Evolutionary conservation across 805 yeast genomes (phyloP).

Genomic region (Candida ortonii): DNA sequence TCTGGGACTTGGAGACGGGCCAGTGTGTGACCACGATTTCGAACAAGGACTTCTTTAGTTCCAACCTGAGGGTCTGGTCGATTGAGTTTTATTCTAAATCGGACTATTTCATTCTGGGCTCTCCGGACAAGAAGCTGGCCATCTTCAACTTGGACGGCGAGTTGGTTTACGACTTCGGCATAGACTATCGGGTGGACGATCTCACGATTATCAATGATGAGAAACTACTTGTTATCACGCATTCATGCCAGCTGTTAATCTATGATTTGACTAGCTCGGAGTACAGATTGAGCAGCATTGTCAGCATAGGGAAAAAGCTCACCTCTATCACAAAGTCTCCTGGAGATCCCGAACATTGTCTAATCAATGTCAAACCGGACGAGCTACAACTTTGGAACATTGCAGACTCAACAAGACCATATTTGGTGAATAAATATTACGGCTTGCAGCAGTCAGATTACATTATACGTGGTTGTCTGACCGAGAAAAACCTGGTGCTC

Average conservation of each 20-base stretch:
- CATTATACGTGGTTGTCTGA: slow-evolving; percentile 75
- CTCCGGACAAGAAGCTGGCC: slow-evolving; percentile 67
- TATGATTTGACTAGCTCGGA: slow-evolving; percentile 42
- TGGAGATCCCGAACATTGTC: slow-evolving; percentile 46
- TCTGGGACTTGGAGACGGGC: slow-evolving; percentile 60
- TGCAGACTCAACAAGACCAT: slow-evolving; percentile 41
- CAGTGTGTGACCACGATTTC: slow-evolving; percentile 19
- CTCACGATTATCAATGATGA: slow-evolving; percentile 66
- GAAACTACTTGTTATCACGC: slow-evolving; percentile 58
- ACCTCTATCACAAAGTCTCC: slow-evolving; percentile 63
- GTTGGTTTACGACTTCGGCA: slow-evolving; percentile 22
- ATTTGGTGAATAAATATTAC: slow-evolving; percentile 55
- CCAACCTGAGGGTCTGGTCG: slow-evolving; percentile 41
- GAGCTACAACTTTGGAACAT: slow-evolving; percentile 84
- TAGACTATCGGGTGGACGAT: slow-evolving; percentile 56
- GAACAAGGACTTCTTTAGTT: slow-evolving; percentile 20
- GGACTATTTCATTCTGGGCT: slow-evolving; percentile 60
- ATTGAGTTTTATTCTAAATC: slow-evolving; percentile 62
- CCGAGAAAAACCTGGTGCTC: slow-evolving; percentile 68
- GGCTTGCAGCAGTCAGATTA: slow-evolving; percentile 72
- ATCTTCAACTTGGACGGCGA: slow-evolving; percentile 41
- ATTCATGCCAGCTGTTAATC: slow-evolving; percentile 58
- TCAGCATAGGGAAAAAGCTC: slow-evolving; percentile 54
- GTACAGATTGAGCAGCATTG: slow-evolving; percentile 30
- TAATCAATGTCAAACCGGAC: slow-evolving; percentile 68